Evolutionary conservation across 2,329 filamentous ascomycete genomes (phyloP).

Genomic region (Seiridium cupressi): DNA sequence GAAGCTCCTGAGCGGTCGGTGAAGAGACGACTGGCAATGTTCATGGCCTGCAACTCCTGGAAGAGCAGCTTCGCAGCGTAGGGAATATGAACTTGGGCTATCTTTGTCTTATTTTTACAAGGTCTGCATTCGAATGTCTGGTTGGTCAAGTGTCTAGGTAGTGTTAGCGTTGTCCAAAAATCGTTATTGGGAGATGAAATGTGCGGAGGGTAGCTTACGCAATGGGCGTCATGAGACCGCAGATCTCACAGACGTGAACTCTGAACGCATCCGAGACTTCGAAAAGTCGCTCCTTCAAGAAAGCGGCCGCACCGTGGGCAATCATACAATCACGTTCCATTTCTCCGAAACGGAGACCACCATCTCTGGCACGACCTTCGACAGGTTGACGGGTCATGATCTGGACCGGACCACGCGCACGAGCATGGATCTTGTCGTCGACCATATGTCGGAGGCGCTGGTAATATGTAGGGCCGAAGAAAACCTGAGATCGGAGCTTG

Average conservation of each 20-base stretch:
- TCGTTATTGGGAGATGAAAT: background rate
- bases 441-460: slow-evolving; percentile 99
- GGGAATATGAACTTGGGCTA: slow-evolving; percentile 95
- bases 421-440: slow-evolving; percentile 99
- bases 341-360: slow-evolving; percentile 98
- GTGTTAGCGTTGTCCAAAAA: slow-evolving; percentile 29
- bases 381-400: slow-evolving; percentile 97
- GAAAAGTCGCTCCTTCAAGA: slow-evolving; percentile 95
- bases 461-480: slow-evolving; percentile 98
- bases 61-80: slow-evolving; percentile 98
- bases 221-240: slow-evolving; percentile 97
- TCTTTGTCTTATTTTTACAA: slow-evolving; percentile 99
- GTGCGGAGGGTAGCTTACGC: slow-evolving; percentile 67
- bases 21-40: slow-evolving; percentile 97
- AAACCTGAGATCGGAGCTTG: slow-evolving; percentile 91
- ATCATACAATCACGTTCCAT: slow-evolving; percentile 99
- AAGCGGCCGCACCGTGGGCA: slow-evolving; percentile 94
- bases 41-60: slow-evolving; percentile 97
- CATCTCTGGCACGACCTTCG: slow-evolving; percentile 95
- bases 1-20: slow-evolving; percentile 78
- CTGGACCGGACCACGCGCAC: slow-evolving; percentile 92
- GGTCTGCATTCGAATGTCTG: slow-evolving; percentile 95
- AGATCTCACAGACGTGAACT: slow-evolving; percentile 98
- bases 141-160: slow-evolving; percentile 79
- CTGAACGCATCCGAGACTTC: slow-evolving; percentile 97